Base-by-base conservation (phyloP, 768 basidiomycete species). In the Lentinus brumalis region DNA sequence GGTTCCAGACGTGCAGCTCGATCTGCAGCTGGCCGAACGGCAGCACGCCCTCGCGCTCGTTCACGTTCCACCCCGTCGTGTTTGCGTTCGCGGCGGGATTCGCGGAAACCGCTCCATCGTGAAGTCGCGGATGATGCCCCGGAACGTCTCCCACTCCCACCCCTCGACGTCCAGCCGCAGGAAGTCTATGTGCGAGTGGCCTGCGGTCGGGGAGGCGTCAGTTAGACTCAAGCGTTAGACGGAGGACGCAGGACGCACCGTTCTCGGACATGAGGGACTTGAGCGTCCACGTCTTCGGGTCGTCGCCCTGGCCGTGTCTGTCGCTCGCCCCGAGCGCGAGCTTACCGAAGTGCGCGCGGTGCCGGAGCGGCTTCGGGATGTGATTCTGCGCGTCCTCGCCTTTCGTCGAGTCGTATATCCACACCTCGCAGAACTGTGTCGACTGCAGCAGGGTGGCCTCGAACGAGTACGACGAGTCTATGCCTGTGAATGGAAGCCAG, bases 21-120 rank as follows among this genome's bases (percentile, higher is more conserved):
- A 91, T 76, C 67, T 86, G 85, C 29, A 91, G 78, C 69, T 91
- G 89, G 29, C 87, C 88, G 68, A 91, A 84, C 5, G 89, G 89
- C 5, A 91, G 73, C 16, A 60, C 35, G 59, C 59, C 59, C 16
- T 60, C 59, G 30, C 59, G 59, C 53, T 60, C 59, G 29, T 16
- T 38, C 21, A 56, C 42, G 42, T 16, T 35, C 51, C 51, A 45
- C 6, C 58, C 59, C 39, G 85, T 81, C 26, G 71, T 63, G 38
- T 45, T 58, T 2, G 52, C 49, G n/a, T 47, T 46, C 31, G 50
- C 51, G 26, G 42, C 59, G 10, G 50, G 40, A 21, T 60, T 46
- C 7, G 53, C 55, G 15, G 47, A 12, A 6, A n/a, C 32, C 56
- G 46, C 31, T 65, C 56, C 26, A 72, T 71, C 5, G 59, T 60